A percentile compares a stretch with the other conserved stretches of the same genome.
These are phyloP conservation scores for Royoungia palumana DNA, from an alignment of 768 basidiomycete species.

Conservation along the genomic window DNA sequence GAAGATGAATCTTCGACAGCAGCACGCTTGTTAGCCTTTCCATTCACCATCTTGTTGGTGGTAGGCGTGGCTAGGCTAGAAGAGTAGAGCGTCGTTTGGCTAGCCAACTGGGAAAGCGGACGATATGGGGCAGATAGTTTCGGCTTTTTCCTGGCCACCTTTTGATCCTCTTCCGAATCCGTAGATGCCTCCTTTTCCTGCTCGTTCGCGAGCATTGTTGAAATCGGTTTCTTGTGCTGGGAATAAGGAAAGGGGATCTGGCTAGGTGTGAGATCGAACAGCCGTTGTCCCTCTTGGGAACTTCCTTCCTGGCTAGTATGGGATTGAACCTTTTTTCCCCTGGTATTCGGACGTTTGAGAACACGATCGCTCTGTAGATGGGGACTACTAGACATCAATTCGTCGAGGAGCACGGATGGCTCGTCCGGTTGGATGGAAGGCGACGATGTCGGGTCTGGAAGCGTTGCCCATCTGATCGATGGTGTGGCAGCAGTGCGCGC, in stretches of 20 bases:
- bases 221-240: slow-evolving; percentile 32
- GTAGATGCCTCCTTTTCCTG: slow-evolving; percentile 35
- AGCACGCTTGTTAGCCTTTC: slow-evolving; percentile 24
- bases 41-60: slow-evolving; percentile 24
- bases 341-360: not conserved
- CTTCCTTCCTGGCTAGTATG: not conserved
- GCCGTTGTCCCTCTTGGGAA: slow-evolving; percentile 20
- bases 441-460: slow-evolving; percentile 25
- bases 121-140: slow-evolving; percentile 33
- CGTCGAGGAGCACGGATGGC: slow-evolving; percentile 21
- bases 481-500: slow-evolving; percentile 3
- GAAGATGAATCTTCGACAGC: slow-evolving; percentile 29
- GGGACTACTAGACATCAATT: slow-evolving; percentile 35
- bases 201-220: slow-evolving; percentile 18
- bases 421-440: slow-evolving; percentile 33
- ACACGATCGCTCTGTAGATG: not conserved
- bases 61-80: slow-evolving; percentile 36
- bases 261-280: slow-evolving; percentile 53
- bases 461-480: slow-evolving; percentile 29
- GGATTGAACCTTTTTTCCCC: slow-evolving; percentile 10
- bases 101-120: slow-evolving; percentile 52
- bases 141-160: slow-evolving; percentile 19
- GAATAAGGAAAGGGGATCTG: slow-evolving; percentile 56
- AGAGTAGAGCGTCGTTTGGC: slow-evolving; percentile 29
- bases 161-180: slow-evolving; percentile 22